These are phyloP conservation scores for Alnus rubra DNA, from an alignment of 306 rosid species.

Conservation along the genomic window DNA sequence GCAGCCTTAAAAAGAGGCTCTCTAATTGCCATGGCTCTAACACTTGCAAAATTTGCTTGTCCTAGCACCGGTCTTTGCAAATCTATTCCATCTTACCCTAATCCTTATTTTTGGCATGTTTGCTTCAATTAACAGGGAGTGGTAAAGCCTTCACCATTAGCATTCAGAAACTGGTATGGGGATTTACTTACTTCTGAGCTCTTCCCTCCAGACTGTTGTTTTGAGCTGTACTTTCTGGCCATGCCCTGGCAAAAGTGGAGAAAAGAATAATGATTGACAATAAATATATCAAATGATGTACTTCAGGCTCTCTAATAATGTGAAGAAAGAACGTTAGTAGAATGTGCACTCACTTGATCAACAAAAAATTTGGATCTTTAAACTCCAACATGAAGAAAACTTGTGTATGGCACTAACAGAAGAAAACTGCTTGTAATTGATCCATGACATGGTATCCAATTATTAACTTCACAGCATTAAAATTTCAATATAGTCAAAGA, in stretches of 20 bases:
- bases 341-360: not conserved
- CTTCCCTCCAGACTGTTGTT: not conserved
- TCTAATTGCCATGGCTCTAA: too few species aligned
- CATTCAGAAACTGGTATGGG: not conserved
- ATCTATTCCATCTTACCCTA: too few species aligned
- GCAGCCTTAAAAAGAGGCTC: too few species aligned
- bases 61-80: too few species aligned
- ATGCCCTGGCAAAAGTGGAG: not conserved
- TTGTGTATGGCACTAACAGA: not conserved
- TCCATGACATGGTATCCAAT: not conserved
- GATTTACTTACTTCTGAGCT: not conserved
- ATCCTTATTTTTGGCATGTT: too few species aligned
- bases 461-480: not conserved
- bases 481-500: not conserved
- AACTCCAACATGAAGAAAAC: too few species aligned
- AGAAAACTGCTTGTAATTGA: not conserved
- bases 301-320: too few species aligned
- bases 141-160: not conserved
- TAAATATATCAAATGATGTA: too few species aligned
- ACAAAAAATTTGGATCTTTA: not conserved
- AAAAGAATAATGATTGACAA: not conserved
- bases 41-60: too few species aligned
- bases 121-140: too few species aligned
- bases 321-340: not conserved
- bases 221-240: not conserved